Evolutionary conservation across 208 protist species (phyloP).

Genomic region (Strigomonas culicis): DNA sequence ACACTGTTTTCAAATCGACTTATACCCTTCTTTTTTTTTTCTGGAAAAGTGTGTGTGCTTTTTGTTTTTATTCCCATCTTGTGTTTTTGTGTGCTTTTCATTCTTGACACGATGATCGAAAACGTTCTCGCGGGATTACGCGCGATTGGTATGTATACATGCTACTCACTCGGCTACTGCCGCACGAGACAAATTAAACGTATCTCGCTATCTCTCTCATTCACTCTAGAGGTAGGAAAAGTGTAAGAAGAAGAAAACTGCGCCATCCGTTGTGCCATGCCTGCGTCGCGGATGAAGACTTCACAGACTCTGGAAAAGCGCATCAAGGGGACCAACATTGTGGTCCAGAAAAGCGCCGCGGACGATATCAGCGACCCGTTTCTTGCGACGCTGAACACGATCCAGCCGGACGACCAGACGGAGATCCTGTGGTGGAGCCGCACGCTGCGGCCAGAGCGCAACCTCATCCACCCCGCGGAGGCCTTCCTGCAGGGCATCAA

Average conservation of each 20-base stretch:
- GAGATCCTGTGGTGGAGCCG: slow-evolving; percentile 71
- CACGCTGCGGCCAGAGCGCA: slow-evolving; percentile 58
- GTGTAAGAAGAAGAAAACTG: no score
- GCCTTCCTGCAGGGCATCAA: slow-evolving; percentile 77
- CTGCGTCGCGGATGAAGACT: neutral
- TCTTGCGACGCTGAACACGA: slow-evolving; percentile 50
- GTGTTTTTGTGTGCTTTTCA: neutral
- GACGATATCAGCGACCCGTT: slow-evolving; percentile 37
- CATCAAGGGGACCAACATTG: slow-evolving; percentile 76
- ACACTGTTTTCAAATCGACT: no score
- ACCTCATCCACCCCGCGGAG: slow-evolving; percentile 71
- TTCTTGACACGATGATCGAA: no score
- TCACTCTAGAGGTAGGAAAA: no score
- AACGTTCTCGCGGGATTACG: no score
- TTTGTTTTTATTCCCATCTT: slow-evolving; percentile 9
- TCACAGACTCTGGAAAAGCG: slow-evolving; percentile 38
- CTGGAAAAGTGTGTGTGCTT: neutral
- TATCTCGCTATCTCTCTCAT: no score
- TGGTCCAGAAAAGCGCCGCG: slow-evolving; percentile 43
- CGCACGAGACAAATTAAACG: no score
- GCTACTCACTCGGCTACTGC: no score
- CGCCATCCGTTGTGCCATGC: no score
- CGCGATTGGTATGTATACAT: no score
- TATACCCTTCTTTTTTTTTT: slow-evolving; percentile 8
- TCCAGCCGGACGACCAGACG: slow-evolving; percentile 50